These are phyloP conservation scores for Backusella luteola DNA, from an alignment of 192 early-diverging fungal genomes.

Conservation along the genomic window DNA sequence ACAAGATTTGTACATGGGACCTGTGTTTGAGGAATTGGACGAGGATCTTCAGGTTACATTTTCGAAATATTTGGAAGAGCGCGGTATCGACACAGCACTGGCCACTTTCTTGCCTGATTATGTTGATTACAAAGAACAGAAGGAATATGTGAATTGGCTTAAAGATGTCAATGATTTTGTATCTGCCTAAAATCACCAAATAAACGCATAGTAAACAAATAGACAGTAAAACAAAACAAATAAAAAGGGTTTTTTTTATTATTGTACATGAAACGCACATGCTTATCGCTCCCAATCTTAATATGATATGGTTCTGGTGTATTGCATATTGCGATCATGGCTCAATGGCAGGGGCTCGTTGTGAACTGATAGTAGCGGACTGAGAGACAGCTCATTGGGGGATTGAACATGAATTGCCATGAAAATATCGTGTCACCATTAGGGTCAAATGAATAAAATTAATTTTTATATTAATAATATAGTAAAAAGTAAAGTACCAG, in stretches of 20 bases:
- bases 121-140: constrained; percentile 94
- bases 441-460: neutral
- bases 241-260: neutral
- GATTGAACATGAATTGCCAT: neutral
- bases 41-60: constrained; percentile 69
- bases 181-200: constrained; percentile 35
- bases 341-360: too few species aligned
- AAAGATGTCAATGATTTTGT: constrained; percentile 79
- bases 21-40: constrained; percentile 85
- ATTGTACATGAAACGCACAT: neutral
- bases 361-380: neutral
- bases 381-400: neutral
- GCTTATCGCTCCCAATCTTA: neutral
- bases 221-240: neutral
- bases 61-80: constrained; percentile 79
- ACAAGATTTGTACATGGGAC: constrained; percentile 81
- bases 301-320: neutral
- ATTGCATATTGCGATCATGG: neutral
- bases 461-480: neutral
- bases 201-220: neutral
- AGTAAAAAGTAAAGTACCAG: neutral
- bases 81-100: constrained; percentile 80
- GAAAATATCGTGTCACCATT: neutral
- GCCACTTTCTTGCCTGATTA: constrained; percentile 86
- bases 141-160: constrained; percentile 90